phyloP scores from a whole-genome alignment of 257 asterid genomes.

The Solanum rostratum region DNA sequence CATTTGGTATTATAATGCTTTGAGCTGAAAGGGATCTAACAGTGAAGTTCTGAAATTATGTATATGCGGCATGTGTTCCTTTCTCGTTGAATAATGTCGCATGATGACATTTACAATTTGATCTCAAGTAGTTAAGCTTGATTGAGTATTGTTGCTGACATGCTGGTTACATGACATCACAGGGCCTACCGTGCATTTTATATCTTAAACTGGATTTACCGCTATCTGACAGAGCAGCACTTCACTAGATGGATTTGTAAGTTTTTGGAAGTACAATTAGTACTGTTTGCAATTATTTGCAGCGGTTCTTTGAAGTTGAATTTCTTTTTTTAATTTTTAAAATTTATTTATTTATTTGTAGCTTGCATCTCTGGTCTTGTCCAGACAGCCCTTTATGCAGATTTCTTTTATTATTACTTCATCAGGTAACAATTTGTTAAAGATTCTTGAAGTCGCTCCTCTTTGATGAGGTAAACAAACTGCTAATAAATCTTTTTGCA shows the following conservation, averaged over 20 bases:
- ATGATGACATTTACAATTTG: not conserved
- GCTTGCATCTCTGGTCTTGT: slow-evolving; percentile 74
- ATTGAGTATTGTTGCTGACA: not conserved
- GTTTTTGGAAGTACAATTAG: slow-evolving; percentile 5
- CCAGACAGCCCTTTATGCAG: slow-evolving; percentile 88
- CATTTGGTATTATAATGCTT: not conserved
- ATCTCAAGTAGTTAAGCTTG: not conserved
- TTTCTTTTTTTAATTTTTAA: not conserved
- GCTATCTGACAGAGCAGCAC: slow-evolving; percentile 70
- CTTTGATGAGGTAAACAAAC: not conserved
- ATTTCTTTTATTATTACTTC: slow-evolving; percentile 91
- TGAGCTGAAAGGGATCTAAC: not conserved
- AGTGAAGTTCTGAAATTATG: not conserved
- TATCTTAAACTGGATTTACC: slow-evolving; percentile 90
- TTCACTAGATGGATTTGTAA: slow-evolving; percentile 83
- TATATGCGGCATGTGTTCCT: not conserved
- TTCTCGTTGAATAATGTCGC: not conserved
- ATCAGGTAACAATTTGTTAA: slow-evolving; percentile 43
- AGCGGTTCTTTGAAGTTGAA: not conserved
- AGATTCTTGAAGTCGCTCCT: not conserved
- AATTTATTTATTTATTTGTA: slow-evolving; percentile 5
- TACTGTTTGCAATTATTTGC: not conserved
- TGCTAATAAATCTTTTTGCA: slow-evolving; percentile 19
- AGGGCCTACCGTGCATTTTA: slow-evolving; percentile 90
- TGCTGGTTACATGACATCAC: slow-evolving; percentile 1